These are phyloP conservation scores for Coniochaeta hoffmannii DNA, from an alignment of 2,329 filamentous ascomycete genomes.

Conservation along the genomic window DNA sequence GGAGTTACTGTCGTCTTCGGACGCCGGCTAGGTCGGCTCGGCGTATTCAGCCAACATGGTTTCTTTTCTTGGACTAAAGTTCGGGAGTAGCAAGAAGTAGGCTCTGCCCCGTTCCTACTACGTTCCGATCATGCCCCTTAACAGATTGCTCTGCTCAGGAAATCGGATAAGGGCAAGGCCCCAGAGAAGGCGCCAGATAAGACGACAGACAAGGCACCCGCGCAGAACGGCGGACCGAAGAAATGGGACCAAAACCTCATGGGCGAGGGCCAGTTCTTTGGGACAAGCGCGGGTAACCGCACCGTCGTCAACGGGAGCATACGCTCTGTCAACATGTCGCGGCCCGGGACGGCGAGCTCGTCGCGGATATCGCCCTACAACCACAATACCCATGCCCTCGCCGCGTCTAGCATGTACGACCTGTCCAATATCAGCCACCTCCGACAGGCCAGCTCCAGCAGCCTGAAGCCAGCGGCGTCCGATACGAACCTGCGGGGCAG, in stretches of 20 bases:
- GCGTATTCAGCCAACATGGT: constrained; percentile 35
- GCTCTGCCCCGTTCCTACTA: background rate
- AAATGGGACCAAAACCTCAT: constrained; percentile 24
- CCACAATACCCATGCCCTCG: constrained; percentile 28
- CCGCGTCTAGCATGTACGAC: constrained; percentile 38
- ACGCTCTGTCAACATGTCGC: constrained; percentile 18
- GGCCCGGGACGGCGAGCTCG: constrained; percentile 34
- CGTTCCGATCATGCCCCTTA: background rate
- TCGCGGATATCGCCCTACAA: constrained; percentile 19
- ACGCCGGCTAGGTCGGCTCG: background rate
- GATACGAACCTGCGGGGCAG: constrained; percentile 30
- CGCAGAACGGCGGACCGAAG: constrained; percentile 17
- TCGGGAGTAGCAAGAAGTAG: constrained; percentile 50
- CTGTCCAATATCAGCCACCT: constrained; percentile 20
- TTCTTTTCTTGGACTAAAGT: constrained; percentile 50
- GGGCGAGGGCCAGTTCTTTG: constrained; percentile 28
- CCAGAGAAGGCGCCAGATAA: constrained; percentile 13
- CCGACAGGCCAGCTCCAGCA: constrained; percentile 12
- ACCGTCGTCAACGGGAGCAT: constrained; percentile 21
- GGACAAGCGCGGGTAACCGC: constrained; percentile 25
- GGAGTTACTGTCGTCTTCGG: background rate
- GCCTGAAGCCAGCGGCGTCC: constrained; percentile 27
- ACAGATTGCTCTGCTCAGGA: background rate
- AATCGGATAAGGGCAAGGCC: constrained; percentile 1
- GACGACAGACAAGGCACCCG: constrained; percentile 7